Conservation (phyloP, 148 eudicot genomes). For the Silene conica region DNA sequence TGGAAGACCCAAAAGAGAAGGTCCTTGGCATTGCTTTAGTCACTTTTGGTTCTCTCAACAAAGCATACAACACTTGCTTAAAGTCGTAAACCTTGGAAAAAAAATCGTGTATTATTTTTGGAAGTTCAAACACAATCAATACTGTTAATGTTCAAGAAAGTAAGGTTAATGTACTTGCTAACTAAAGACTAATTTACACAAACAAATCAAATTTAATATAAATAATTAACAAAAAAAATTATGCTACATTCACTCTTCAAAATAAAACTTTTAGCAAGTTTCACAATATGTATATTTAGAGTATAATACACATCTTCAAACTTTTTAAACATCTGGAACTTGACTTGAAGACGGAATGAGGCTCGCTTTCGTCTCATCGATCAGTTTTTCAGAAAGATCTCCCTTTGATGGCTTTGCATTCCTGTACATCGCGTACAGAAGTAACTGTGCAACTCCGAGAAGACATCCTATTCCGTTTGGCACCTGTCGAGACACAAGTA, state of each 20-base stretch:
- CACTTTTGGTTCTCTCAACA: no score
- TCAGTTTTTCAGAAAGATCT: slow-evolving; percentile 18
- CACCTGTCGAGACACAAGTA: slow-evolving; percentile 19
- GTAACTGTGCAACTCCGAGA: slow-evolving; percentile 36
- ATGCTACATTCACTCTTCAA: not conserved
- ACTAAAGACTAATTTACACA: not conserved
- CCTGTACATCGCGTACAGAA: slow-evolving; percentile 29
- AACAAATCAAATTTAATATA: not conserved
- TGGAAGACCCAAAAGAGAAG: no score
- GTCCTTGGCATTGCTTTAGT: no score
- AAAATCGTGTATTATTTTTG: no score
- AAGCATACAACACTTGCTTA: no score
- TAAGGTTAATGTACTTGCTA: not conserved
- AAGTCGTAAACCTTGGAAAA: no score
- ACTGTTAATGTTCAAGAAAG: not conserved
- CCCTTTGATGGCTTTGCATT: slow-evolving; percentile 27
- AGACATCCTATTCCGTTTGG: slow-evolving; percentile 44
- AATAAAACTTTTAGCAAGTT: no score
- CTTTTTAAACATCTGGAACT: not conserved
- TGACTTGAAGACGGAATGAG: slow-evolving; percentile 3
- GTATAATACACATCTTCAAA: not conserved
- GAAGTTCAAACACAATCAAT: not conserved
- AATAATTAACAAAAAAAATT: no score
- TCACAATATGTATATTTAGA: not conserved
- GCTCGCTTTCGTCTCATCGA: slow-evolving; percentile 10